These are phyloP conservation scores for Canariomyces notabilis DNA, from an alignment of 2,329 filamentous ascomycete genomes.

Conservation along the genomic window DNA sequence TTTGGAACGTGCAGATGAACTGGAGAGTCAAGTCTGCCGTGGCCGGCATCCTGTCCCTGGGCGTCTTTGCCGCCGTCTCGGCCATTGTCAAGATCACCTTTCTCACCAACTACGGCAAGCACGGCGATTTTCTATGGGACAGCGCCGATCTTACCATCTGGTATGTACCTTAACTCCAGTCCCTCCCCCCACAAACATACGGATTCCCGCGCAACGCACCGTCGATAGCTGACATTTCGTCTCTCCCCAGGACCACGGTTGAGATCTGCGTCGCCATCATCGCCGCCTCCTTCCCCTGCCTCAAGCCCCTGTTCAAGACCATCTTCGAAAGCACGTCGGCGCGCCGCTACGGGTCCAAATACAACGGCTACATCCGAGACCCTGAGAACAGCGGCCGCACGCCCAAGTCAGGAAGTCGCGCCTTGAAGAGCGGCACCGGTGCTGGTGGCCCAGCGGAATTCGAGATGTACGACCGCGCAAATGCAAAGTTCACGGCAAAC, in stretches of 20 bases:
- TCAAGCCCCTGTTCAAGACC: conserved; percentile 27
- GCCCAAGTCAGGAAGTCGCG: background rate
- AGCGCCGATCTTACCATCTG: conserved; percentile 28
- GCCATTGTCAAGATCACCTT: conserved; percentile 28
- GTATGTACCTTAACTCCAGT: conserved; percentile 1
- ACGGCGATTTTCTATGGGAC: conserved; percentile 28
- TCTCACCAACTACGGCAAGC: conserved; percentile 23
- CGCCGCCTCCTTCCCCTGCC: conserved; percentile 27
- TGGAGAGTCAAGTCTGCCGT: conserved; percentile 26
- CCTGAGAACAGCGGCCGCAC: conserved; percentile 3
- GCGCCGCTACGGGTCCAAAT: conserved; percentile 27
- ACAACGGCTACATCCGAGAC: conserved; percentile 16
- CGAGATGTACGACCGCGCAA: conserved; percentile 16
- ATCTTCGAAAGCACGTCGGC: conserved; percentile 27
- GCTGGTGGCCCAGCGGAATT: conserved; percentile 1
- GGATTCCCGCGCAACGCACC: too few species aligned
- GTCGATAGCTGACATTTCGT: background rate
- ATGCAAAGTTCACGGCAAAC: conserved; percentile 6
- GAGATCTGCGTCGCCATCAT: conserved; percentile 29
- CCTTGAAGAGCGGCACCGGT: too few species aligned
- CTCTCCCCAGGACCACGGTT: conserved; percentile 23
- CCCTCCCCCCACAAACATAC: background rate
- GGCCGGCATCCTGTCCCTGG: conserved; percentile 25
- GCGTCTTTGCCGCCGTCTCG: conserved; percentile 26
- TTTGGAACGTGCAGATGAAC: conserved; percentile 29